Base-by-base conservation (phyloP, 2,329 filamentous ascomycete genomes). In the Lasiodiplodia gonubiensis region DNA sequence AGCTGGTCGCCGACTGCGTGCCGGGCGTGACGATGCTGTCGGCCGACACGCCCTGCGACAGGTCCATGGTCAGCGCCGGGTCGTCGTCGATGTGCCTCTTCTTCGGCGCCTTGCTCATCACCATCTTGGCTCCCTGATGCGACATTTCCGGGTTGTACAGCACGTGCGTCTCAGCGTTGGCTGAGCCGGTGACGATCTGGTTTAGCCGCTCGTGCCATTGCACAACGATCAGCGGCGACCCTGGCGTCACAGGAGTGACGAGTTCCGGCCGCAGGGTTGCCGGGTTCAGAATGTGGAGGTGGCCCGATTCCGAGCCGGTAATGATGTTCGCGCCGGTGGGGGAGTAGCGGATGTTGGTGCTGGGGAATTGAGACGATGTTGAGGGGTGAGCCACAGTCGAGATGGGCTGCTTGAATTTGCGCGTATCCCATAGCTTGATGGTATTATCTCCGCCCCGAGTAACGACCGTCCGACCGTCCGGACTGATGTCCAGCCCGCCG, bases 81-180 rank as follows among this genome's bases (percentile, higher is more conserved):
- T 98, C 93, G 79, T 99, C 95, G 77, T 99, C 95, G 69, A 99
- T 89, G 77, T 99, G 94, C 1, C 94, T 90, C 73, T 93, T 94
- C 82, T 99, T 98, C 2, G 95, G 94, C 0, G 93, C 93, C 74
- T 93, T 92, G 69, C 91, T 94, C 89, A 99, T 93, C 71, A 98
- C 91, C 69, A 92, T 89, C 66, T 93, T 89, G 3, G 94, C 95
- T 68, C 95, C 95, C 12, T 57, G 59, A 5, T 67, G 55, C 25
- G 95, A 99, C 72, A 89, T 89, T n/a, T 84, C 87, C 2, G 95
- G 95, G 75, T 92, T 94, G 82, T 95, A 99, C 57, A 99, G 89
- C 51, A 98, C 86, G 74, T 94, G 94, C 0, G 92, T 93, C 79
- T 96, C 92, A 67, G 90, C 89, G 75, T 97, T 97, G 64, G 93